Evolutionary conservation across 176 grass and related monocot species (phyloP).

Genomic region (Hordeum marinum): DNA sequence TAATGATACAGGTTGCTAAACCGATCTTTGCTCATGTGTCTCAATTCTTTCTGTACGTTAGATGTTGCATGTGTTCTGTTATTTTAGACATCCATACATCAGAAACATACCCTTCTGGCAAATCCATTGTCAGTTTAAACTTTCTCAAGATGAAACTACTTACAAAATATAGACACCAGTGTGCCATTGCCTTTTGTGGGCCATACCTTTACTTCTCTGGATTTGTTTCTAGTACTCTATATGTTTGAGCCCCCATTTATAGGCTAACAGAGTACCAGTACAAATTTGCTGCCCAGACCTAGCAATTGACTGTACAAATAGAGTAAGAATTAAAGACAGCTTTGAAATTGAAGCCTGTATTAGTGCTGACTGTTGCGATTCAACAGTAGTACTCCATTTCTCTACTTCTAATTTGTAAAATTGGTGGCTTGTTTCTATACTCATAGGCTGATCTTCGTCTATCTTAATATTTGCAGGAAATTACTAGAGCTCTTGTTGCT

Average conservation of each 20-base stretch:
- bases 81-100: not conserved
- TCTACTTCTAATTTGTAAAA: not conserved
- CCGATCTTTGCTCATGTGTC: not conserved
- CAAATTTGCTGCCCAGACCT: not conserved
- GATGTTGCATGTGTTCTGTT: not conserved
- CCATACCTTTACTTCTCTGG: not conserved
- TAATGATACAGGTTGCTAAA: not conserved
- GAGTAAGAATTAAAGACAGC: not conserved
- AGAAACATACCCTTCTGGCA: not conserved
- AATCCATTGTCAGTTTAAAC: not conserved
- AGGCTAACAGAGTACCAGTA: not conserved
- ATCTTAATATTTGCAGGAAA: conserved; percentile 46
- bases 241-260: not conserved
- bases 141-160: not conserved
- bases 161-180: not conserved
- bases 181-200: not conserved
- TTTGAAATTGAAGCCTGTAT: not conserved
- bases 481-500: conserved; percentile 62
- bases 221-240: not conserved
- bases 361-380: not conserved
- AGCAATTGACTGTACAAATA: not conserved
- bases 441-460: not conserved
- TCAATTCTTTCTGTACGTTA: not conserved
- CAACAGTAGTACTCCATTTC: not conserved
- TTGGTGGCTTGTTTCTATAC: not conserved